Evolutionary conservation across 148 eudicot species (phyloP).

Genomic region (Pouteria glomerata): DNA sequence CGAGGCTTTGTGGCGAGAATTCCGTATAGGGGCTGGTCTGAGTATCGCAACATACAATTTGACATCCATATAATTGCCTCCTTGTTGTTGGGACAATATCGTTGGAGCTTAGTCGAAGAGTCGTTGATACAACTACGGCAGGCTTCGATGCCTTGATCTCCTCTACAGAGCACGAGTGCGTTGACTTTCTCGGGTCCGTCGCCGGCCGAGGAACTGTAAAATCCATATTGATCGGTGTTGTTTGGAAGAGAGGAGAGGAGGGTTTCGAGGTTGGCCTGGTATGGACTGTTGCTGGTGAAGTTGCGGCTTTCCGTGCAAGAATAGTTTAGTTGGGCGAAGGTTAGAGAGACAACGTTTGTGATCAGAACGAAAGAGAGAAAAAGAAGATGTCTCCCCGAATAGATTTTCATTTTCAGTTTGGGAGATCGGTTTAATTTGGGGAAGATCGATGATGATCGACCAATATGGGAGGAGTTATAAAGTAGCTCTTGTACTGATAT

Average conservation of each 20-base stretch:
- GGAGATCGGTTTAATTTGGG: too few species aligned
- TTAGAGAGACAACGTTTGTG: neutral
- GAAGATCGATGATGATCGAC: too few species aligned
- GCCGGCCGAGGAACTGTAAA: neutral
- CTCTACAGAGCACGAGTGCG: conserved; percentile 20
- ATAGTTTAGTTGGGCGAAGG: neutral
- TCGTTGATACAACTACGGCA: conserved; percentile 25
- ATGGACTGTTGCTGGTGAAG: neutral
- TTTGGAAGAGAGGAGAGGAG: neutral
- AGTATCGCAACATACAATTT: conserved; percentile 32
- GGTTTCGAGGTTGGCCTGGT: neutral
- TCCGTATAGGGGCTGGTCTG: conserved; percentile 6
- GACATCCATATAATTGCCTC: conserved; percentile 30
- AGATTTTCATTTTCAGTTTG: too few species aligned
- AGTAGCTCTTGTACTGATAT: too few species aligned
- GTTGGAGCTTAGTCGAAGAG: conserved; percentile 6
- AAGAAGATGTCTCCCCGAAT: neutral
- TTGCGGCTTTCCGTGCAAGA: neutral
- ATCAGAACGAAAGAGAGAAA: neutral
- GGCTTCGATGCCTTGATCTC: conserved; percentile 15
- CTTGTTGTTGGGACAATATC: conserved; percentile 23
- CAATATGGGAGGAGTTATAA: too few species aligned
- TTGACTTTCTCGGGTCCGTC: neutral
- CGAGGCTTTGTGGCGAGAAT: neutral
- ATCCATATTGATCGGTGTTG: neutral